Evolutionary conservation across 1,139 yeast genomes (phyloP).

Genomic region (Suzukiozyma palmioleophila): DNA sequence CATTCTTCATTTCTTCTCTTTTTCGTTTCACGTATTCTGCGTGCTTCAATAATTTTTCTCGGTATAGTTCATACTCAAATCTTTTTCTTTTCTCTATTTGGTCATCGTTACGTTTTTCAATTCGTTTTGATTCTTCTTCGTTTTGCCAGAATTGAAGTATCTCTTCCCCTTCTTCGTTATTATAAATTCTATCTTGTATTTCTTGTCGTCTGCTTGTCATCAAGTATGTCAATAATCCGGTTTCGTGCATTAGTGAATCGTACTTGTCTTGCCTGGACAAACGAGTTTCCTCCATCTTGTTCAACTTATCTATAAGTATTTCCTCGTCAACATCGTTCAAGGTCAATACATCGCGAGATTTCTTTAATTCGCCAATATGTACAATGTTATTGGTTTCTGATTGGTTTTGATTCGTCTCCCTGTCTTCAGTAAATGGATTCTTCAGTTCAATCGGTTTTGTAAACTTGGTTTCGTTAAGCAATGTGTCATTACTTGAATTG

Average conservation of each 20-base stretch:
- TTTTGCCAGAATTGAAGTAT: slow-evolving; percentile 24
- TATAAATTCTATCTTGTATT: slow-evolving; percentile 3
- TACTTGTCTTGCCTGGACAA: slow-evolving; percentile 3
- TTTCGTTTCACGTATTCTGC: not conserved
- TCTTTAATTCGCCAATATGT: not conserved
- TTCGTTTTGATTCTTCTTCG: slow-evolving; percentile 13
- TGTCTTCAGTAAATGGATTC: not conserved
- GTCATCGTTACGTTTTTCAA: not conserved
- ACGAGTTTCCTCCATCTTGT: slow-evolving; percentile 1
- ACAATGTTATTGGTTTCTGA: not conserved
- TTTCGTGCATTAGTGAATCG: slow-evolving; percentile 4
- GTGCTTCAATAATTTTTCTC: not conserved
- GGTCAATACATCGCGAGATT: not conserved
- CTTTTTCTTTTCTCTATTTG: not conserved
- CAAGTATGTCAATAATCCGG: slow-evolving; percentile 1
- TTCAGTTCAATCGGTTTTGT: not conserved
- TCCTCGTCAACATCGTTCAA: slow-evolving; percentile 1
- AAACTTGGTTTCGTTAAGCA: not conserved
- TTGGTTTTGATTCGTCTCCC: not conserved
- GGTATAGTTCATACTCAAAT: not conserved
- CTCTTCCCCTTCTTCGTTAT: slow-evolving; percentile 34
- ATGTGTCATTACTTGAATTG: not conserved
- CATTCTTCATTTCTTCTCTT: not conserved
- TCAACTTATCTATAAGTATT: not conserved
- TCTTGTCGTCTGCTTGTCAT: slow-evolving; percentile 5